Conservation (phyloP, 768 basidiomycete species). For the Dentipellis fragilis region DNA sequence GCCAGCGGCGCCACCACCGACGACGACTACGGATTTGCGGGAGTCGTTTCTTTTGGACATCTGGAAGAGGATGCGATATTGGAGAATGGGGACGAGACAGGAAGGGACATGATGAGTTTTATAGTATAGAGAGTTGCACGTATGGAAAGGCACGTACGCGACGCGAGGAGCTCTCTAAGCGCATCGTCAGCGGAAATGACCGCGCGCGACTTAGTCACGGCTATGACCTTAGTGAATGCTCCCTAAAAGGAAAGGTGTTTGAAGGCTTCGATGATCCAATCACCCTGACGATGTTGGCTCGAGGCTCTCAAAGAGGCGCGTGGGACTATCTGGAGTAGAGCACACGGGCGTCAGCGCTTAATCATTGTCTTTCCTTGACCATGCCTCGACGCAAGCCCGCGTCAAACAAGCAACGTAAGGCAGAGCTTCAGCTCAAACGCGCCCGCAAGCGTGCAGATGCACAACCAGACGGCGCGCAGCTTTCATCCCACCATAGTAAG, state of each 20-base stretch:
- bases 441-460: conserved; percentile 76
- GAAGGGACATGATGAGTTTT: not conserved
- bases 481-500: not conserved
- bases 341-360: too few relatives aligned
- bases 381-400: conserved; percentile 34
- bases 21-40: conserved; percentile 16
- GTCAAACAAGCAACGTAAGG: conserved; percentile 62
- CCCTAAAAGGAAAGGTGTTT: too few relatives aligned
- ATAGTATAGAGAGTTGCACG: not conserved
- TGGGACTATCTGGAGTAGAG: too few relatives aligned
- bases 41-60: not conserved
- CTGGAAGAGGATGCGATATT: not conserved
- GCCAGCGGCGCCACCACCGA: conserved; percentile 20
- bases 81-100: not conserved
- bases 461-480: conserved; percentile 12
- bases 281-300: too few relatives aligned
- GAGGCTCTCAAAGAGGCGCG: too few relatives aligned
- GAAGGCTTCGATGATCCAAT: too few relatives aligned
- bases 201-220: too few relatives aligned
- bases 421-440: conserved; percentile 66
- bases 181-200: too few relatives aligned
- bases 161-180: too few relatives aligned
- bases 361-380: not conserved
- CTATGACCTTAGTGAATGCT: too few relatives aligned
- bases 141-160: too few relatives aligned